Evolutionary conservation across 31 red algal species (phyloP), one percentile per base, ranked within the genome.

Genomic region (Asparagopsis taxiformis): DNA sequence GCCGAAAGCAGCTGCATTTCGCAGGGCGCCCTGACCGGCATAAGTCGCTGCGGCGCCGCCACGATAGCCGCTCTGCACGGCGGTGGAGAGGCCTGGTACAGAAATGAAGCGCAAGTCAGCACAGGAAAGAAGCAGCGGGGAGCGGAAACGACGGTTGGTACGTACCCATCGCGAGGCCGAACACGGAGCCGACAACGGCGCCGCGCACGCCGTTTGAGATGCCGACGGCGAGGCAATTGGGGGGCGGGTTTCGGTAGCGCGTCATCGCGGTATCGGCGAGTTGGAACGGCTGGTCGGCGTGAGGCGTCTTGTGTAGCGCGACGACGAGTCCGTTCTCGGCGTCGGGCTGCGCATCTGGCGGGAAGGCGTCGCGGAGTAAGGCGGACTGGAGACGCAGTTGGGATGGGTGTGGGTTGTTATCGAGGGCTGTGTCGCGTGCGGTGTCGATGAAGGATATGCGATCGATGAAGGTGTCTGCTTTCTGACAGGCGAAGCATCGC

Each of bases 91-190:
- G 28, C 44, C 75, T 78, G 44, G 15, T 3, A 5, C 26, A 4
- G 22, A 48, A 28, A 44, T 17, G 31, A 28, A 25, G 20, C 0
- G 46, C 16, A 8, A 50, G 43, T 2, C 2, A 3, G 43, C 11
- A 68, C 16, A 15, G 44, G 3, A 68, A 7, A 68, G 44, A 25
- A 11, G 9, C 20, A 72, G 35, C 41, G 65, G 6, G 13, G 19
- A 23, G 33, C 38, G 17, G 3, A 17, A 50, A 29, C 16, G 39
- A 23, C 20, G 3, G 39, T 13, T 3, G 17, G 29, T 30, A 81
- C 77, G 15, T 81, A 70, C 77, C 77, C 65, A 82, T 71, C 1
- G 66, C 65, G 31, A 61, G 60, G 3, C 78, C 78, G 56, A 82
- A 82, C 1, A 70, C 78, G 11, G 65, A 82, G 39, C 78, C 78